Base-by-base conservation (phyloP, 2,329 filamentous ascomycete genomes). In the Aspergillus felis region DNA sequence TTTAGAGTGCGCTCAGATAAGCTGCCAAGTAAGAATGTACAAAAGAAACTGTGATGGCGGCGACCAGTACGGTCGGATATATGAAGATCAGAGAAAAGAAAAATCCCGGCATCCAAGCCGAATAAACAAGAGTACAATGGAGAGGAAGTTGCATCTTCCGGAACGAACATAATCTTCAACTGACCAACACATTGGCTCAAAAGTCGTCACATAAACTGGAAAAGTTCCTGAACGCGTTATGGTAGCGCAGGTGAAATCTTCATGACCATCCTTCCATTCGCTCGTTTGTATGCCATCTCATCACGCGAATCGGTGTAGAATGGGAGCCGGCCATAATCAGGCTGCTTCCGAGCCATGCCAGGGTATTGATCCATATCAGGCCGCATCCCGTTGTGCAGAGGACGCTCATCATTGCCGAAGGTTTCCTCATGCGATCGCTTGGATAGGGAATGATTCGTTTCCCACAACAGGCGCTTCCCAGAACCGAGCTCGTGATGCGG, bases 301-400 rank as follows among this genome's bases (percentile, higher is more conserved):
- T 65, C 64, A 6, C 65, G 64, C n/a, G 64, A 50, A 22, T 68
- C 64, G 35, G 57, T 62, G 59, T 66, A 66, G n/a, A 66, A 58
- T 8, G 64, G 59, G 22, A 60, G 59, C 22, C 66, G 63, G 25
- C 63, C 64, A 29, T 67, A 66, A 9, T 66, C 65, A 3, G 70
- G 66, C 48, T 63, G 63, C 41, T 71, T 65, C 12, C 67, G 69
- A 46, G 64, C 62, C 9, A 55, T 46, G n/a, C 41, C 57, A 17
- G 65, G 55, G 63, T 68, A 61, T 46, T 56, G 38, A 27, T 74
- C 65, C 35, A 63, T 54, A 54, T 74, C 71, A 7, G 78, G 77
- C 28, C 78, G 75, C 71, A 74, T 74, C 53, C 78, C 77, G 59
- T 80, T 77, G 59, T 74, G 68, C 28, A 80, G 71, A 1, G 75